phyloP scores from a whole-genome alignment of 2,329 filamentous ascomycete genomes.

The Pestalotiopsis sp. region DNA sequence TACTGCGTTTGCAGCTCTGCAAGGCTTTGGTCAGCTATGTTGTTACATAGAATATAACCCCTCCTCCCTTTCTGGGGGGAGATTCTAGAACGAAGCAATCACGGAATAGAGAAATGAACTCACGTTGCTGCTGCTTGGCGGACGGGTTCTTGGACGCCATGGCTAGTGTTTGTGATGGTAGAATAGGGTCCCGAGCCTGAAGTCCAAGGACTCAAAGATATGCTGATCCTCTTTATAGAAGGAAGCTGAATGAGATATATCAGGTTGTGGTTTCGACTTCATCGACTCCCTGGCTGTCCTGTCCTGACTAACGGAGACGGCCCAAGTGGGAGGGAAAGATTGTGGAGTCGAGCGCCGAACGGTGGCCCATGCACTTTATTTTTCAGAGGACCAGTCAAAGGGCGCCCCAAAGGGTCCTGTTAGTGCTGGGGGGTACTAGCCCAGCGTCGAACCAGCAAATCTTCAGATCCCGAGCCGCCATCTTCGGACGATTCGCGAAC shows the following conservation, averaged over 20 bases:
- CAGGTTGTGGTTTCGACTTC: background rate
- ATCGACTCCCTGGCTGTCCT: background rate
- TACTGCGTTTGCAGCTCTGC: constrained; percentile 81
- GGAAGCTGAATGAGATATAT: background rate
- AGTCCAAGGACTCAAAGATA: background rate
- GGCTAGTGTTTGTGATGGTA: background rate
- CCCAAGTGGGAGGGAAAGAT: background rate
- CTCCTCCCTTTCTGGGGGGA: background rate
- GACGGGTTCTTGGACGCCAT: constrained; percentile 57
- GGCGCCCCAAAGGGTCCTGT: background rate
- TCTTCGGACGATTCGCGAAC: background rate
- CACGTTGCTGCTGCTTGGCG: constrained; percentile 77
- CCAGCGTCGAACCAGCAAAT: constrained; percentile 1
- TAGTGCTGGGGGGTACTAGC: background rate
- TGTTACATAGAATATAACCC: background rate
- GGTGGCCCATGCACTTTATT: constrained; percentile 10
- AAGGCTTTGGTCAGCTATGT: background rate
- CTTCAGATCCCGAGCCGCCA: background rate
- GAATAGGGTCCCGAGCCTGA: background rate
- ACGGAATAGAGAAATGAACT: constrained; percentile 13
- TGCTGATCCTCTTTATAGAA: background rate
- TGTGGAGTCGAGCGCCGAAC: background rate
- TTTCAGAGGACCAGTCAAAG: background rate
- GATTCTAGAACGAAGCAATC: background rate
- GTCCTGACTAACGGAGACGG: background rate